These are phyloP conservation scores for Hyaloscypha bicolor DNA, from an alignment of 495 filamentous ascomycete genomes.

Conservation along the genomic window DNA sequence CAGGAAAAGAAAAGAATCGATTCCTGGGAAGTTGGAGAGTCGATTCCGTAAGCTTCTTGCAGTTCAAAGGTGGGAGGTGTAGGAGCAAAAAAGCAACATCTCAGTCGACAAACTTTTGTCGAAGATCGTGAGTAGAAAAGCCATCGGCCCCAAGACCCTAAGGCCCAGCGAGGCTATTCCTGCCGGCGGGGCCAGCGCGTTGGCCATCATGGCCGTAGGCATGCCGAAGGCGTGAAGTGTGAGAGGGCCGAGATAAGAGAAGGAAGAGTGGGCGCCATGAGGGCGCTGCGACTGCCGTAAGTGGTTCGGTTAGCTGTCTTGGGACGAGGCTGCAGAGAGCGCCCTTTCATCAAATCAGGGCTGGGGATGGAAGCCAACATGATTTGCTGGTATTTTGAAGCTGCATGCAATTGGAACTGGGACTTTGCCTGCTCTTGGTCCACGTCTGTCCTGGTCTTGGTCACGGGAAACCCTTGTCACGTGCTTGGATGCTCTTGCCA, in stretches of 20 bases:
- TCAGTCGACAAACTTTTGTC: not conserved
- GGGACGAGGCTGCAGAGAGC: constrained; percentile 11
- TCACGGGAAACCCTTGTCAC: not conserved
- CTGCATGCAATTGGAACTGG: too few relatives aligned
- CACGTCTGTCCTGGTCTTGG: not conserved
- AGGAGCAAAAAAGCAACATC: constrained; percentile 3
- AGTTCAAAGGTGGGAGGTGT: not conserved
- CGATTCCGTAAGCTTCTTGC: constrained; percentile 4
- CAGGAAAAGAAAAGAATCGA: constrained; percentile 10
- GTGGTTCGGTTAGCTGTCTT: constrained; percentile 20
- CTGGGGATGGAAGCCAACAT: not conserved
- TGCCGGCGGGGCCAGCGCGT: constrained; percentile 14
- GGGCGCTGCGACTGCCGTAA: not conserved
- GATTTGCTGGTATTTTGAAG: not conserved
- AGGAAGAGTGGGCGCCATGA: not conserved
- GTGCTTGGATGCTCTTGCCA: not conserved
- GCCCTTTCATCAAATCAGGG: not conserved
- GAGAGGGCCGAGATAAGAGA: constrained; percentile 26
- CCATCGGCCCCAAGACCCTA: constrained; percentile 10
- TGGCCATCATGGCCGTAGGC: constrained; percentile 24
- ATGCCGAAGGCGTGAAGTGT: constrained; percentile 19
- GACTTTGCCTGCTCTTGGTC: too few relatives aligned
- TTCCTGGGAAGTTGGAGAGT: not conserved
- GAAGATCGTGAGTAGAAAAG: not conserved
- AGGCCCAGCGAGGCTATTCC: constrained; percentile 12